phyloP scores from a whole-genome alignment of 1,284 basidiomycete genomes.

The Ustilago hordei region DNA sequence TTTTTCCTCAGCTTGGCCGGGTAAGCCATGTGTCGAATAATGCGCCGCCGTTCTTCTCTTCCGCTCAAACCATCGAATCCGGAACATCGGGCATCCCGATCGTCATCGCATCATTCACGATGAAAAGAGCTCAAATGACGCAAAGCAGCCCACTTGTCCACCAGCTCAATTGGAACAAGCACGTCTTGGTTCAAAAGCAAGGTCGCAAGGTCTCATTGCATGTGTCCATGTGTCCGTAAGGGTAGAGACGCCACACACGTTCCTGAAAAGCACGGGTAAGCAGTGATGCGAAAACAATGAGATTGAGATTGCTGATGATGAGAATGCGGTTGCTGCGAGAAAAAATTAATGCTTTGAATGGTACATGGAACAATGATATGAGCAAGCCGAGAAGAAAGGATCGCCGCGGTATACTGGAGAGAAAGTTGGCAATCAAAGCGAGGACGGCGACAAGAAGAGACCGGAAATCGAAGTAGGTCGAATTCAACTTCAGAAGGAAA shows the following conservation, averaged over 20 bases:
- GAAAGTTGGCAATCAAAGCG: not conserved
- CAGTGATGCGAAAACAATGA: not conserved
- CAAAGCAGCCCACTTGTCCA: not conserved
- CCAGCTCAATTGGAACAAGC: not conserved
- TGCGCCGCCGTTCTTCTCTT: conserved; percentile 14
- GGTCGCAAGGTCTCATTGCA: not conserved
- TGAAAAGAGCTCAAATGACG: not conserved
- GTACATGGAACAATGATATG: not conserved
- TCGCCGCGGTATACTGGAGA: conserved; percentile 2
- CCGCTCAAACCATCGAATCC: not conserved
- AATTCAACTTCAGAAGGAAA: conserved; percentile 35
- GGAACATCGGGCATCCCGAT: not conserved
- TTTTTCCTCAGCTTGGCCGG: too few relatives aligned
- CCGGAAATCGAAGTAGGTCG: not conserved
- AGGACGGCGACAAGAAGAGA: not conserved
- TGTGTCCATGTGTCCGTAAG: not conserved
- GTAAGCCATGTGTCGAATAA: not conserved
- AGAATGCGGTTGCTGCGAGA: conserved; percentile 1
- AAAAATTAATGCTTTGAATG: not conserved
- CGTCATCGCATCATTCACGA: too few relatives aligned
- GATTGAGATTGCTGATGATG: not conserved
- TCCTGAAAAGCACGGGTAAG: not conserved
- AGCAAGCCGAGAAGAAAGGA: not conserved
- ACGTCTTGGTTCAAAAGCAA: not conserved
- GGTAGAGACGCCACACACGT: not conserved